Percentiles rank a stretch among this genome's conserved stretches.
phyloP scores from a whole-genome alignment of 2,329 filamentous ascomycete species.

The Ophiostoma australiae region DNA sequence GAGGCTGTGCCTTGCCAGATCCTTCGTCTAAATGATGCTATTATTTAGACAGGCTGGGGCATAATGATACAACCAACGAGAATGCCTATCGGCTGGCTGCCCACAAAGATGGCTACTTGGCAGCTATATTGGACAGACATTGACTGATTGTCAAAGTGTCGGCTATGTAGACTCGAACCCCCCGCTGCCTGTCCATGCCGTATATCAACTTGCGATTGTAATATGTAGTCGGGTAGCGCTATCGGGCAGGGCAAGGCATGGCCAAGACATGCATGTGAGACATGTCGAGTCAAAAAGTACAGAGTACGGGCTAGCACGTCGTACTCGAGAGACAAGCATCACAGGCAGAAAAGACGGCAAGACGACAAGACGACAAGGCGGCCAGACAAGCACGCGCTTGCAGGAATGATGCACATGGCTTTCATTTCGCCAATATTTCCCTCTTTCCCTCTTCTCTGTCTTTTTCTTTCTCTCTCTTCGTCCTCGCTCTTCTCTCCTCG shows the following conservation, averaged over 20 bases:
- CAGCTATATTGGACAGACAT: neutral
- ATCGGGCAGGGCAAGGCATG: neutral
- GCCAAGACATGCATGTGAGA: neutral
- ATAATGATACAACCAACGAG: neutral
- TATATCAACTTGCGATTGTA: neutral
- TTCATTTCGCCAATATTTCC: neutral
- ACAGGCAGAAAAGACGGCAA: neutral
- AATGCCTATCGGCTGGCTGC: neutral
- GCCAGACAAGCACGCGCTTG: neutral
- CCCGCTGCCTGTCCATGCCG: neutral
- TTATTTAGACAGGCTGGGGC: neutral
- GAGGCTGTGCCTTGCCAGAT: neutral
- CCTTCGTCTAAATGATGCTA: neutral
- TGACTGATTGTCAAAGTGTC: neutral
- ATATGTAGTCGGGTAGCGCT: too few relatives aligned
- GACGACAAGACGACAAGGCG: neutral
- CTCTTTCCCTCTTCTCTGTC: too few relatives aligned
- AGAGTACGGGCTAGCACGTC: neutral
- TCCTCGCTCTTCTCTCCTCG: neutral
- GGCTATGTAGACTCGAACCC: neutral
- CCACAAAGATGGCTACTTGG: neutral
- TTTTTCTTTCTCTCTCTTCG: neutral
- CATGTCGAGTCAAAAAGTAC: neutral
- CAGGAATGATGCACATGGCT: neutral
- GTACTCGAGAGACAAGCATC: neutral